Evolutionary conservation across 345 rosid genomes (phyloP), one percentile per base, ranked within the genome.

Genomic region (Theobroma cacao): DNA sequence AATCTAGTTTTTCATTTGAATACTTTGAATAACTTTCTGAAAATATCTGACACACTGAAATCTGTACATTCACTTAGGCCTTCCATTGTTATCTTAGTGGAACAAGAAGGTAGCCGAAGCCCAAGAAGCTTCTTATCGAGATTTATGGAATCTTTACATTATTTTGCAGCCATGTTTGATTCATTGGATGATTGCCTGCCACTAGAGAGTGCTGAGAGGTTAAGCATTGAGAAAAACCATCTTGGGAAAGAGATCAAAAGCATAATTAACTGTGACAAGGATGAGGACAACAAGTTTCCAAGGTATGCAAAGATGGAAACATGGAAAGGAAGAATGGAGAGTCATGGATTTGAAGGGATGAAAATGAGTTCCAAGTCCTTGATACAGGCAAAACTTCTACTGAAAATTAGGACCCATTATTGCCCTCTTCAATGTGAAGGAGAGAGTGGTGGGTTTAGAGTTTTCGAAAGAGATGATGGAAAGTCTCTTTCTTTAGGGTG

Each of bases 131-230:
- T 91, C 81, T 50, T 91, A 1, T 82, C 93, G 17, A 87, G 88
- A 75, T 89, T 91, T 82, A 89, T 87, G 90, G 95, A 89, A 55
- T 89, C 90, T 26, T 36, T 91, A 6, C 95, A 91, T 70, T 87
- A 87, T 58, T 88, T 85, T 24, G 90, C 93, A 0, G 95, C 95
- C 45, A 89, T 91, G 91, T 91, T 89, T 12, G 95, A 89, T 82
- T 91, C 95, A 0, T 67, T 91, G 50, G 93, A 91, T 14, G 91
- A 91, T 71, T 88, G 88, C 40, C 86, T 91, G 1, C 93, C 93
- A 0, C 48, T 77, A 55, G 91, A 88, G 24, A 91, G 95, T 80
- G 5, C 64, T 0, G 88, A 91, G 65, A 79, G 95, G 47, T 66
- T 87, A 24, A 76, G 86, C 62, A 89, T 91, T 1, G 95, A 91